Conservation (phyloP, 768 basidiomycete species). For the Leucocoprinus birnbaumii region DNA sequence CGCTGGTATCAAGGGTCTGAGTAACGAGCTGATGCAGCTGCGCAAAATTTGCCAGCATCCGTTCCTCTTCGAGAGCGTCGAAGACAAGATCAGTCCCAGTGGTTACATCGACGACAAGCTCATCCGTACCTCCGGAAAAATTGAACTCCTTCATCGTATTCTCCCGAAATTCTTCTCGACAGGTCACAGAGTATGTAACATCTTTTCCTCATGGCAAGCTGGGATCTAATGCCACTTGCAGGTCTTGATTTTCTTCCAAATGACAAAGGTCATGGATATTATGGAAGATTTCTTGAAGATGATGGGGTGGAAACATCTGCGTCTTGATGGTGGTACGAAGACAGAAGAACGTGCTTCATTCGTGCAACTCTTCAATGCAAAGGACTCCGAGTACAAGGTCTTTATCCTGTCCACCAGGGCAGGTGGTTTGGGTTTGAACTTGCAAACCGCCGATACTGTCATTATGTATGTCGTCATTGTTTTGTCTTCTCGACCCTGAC, state of each 20-base stretch:
- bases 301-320: conserved; percentile 83
- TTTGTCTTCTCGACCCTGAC: neutral
- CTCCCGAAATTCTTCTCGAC: conserved; percentile 94
- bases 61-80: conserved; percentile 93
- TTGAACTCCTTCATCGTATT: conserved; percentile 87
- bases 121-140: conserved; percentile 86
- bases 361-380: conserved; percentile 87
- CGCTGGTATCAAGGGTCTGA: conserved; percentile 81
- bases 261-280: conserved; percentile 99
- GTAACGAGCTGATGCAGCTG: conserved; percentile 96
- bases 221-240: conserved; percentile 24
- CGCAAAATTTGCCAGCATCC: conserved; percentile 99
- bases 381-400: conserved; percentile 80
- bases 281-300: conserved; percentile 94
- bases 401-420: conserved; percentile 95
- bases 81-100: conserved; percentile 87
- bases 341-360: conserved; percentile 91
- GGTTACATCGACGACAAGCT: conserved; percentile 83
- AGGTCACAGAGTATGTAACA: conserved; percentile 74
- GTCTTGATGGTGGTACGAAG: conserved; percentile 95
- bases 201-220: neutral
- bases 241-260: conserved; percentile 99
- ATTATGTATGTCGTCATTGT: conserved; percentile 65
- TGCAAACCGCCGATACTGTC: conserved; percentile 96
- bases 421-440: conserved; percentile 89